Conservation (phyloP, 495 filamentous ascomycete genomes). For the Aspergillus bertholletiae region DNA sequence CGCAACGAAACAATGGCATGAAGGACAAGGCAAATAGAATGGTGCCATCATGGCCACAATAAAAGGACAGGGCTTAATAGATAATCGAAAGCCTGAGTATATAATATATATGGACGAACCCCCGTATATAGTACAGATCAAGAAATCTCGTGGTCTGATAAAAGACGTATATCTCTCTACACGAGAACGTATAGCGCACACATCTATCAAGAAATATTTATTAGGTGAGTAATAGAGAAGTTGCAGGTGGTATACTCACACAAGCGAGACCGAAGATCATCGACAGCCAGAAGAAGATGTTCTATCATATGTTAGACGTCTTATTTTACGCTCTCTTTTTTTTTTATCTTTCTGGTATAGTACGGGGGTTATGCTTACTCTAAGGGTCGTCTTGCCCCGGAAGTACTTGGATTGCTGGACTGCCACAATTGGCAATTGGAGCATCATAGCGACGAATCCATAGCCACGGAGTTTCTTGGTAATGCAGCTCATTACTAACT, state of each 20-base stretch:
- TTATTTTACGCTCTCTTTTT: neutral
- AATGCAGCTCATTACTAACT: constrained; percentile 96
- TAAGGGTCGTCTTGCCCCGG: constrained; percentile 68
- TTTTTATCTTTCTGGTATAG: neutral
- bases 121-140: constrained; percentile 6
- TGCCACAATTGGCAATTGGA: constrained; percentile 90
- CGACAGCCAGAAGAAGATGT: constrained; percentile 89
- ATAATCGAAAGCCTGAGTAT: no score
- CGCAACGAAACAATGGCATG: neutral
- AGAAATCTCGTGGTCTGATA: no score
- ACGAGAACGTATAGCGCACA: constrained; percentile 11
- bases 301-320: constrained; percentile 34
- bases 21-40: neutral
- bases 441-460: constrained; percentile 91
- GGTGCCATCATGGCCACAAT: no score
- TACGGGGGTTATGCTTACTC: constrained; percentile 40
- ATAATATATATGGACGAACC: neutral
- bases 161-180: neutral
- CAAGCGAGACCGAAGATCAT: constrained; percentile 90
- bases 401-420: constrained; percentile 79
- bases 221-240: neutral
- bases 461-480: constrained; percentile 96
- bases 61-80: no score
- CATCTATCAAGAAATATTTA: neutral
- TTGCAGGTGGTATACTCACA: constrained; percentile 49